Evolutionary conservation across 306 rosid species (phyloP).

Genomic region (Malus asiatica): DNA sequence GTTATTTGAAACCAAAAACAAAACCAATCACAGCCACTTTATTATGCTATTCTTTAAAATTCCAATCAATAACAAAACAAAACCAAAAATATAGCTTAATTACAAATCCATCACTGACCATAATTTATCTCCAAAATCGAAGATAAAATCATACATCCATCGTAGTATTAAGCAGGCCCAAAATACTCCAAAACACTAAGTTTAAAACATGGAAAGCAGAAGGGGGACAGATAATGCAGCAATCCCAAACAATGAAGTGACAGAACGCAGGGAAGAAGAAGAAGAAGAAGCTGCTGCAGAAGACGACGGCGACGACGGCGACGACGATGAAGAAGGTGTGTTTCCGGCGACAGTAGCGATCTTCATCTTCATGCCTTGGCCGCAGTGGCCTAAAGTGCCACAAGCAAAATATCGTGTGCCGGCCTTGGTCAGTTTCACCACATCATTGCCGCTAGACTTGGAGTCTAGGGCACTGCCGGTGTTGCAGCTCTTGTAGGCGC

Average conservation of each 20-base stretch:
- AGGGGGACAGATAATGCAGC: conserved; percentile 16
- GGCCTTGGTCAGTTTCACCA: conserved; percentile 42
- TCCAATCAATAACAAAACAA: background rate
- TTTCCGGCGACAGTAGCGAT: conserved; percentile 34
- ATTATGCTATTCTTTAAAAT: background rate
- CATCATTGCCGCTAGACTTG: conserved; percentile 51
- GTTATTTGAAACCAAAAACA: background rate
- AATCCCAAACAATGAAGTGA: conserved; percentile 12
- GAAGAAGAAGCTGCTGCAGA: conserved; percentile 19
- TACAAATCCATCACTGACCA: background rate
- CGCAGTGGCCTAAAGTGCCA: conserved; percentile 76
- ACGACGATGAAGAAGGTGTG: conserved; percentile 39
- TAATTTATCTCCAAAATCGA: background rate
- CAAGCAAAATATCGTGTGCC: conserved; percentile 67
- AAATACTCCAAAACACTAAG: background rate
- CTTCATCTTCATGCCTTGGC: conserved; percentile 81
- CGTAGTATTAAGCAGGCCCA: too few species aligned
- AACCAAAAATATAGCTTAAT: background rate
- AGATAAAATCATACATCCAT: background rate
- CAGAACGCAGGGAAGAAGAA: background rate
- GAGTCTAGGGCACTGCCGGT: conserved; percentile 39
- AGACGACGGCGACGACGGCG: conserved; percentile 31
- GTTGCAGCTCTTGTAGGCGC: conserved; percentile 61
- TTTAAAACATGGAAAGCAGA: conserved; percentile 16
- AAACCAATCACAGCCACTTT: background rate